Conservation (phyloP, 108 stramenopile genomes). For the Cyclotella cryptica region DNA sequence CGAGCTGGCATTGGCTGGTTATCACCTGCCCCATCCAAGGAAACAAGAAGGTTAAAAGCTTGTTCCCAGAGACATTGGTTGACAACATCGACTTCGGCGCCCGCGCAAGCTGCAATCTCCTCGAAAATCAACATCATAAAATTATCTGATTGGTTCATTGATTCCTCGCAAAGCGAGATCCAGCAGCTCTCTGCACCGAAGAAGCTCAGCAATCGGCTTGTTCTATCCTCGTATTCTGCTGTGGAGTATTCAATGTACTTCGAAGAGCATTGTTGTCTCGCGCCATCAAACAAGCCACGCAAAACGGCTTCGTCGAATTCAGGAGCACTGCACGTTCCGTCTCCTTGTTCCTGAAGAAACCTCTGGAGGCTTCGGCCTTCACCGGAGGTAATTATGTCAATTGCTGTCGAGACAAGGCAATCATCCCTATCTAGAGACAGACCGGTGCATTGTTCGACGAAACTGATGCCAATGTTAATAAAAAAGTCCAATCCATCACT, state of each 20-base stretch:
- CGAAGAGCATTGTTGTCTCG: conserved; percentile 22
- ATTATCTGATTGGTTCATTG: conserved; percentile 16
- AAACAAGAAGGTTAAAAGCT: conserved; percentile 16
- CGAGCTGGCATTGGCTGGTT: conserved; percentile 13
- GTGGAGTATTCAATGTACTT: conserved; percentile 21
- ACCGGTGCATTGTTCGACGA: conserved; percentile 33
- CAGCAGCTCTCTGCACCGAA: conserved; percentile 42
- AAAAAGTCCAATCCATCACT: conserved; percentile 10
- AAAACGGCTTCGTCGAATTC: conserved; percentile 35
- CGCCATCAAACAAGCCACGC: conserved; percentile 10
- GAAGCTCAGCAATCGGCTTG: conserved; percentile 11
- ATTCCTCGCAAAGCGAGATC: conserved; percentile 41
- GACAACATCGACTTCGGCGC: conserved; percentile 16
- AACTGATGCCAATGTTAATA: conserved; percentile 23
- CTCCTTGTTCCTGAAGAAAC: conserved; percentile 11
- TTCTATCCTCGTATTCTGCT: conserved; percentile 30
- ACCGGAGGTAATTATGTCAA: conserved; percentile 9
- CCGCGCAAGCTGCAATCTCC: conserved; percentile 34
- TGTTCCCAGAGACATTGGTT: conserved; percentile 39
- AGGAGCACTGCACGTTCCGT: conserved; percentile 30
- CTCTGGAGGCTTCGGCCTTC: not conserved
- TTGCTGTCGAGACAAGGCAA: conserved; percentile 23
- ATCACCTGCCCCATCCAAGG: not conserved
- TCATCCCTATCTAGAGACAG: conserved; percentile 14
- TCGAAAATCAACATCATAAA: conserved; percentile 30